Conservation (phyloP, 2,329 filamentous ascomycete species). For the Fusarium tanahbumbuense region DNA sequence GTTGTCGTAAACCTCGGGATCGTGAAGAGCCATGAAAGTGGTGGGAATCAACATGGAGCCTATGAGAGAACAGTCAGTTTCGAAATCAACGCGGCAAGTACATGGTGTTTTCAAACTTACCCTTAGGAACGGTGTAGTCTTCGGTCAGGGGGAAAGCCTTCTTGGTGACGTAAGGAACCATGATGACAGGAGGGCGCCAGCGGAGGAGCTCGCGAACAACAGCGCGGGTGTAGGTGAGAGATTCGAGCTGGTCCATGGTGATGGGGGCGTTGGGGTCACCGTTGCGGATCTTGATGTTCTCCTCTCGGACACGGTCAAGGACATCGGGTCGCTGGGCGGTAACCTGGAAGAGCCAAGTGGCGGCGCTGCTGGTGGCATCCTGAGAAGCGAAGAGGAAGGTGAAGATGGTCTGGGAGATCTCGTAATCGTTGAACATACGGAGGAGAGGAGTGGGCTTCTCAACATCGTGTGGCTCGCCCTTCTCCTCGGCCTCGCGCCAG, state of each 20-base stretch:
- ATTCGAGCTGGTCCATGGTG: slow-evolving; percentile 87
- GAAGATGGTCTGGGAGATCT: slow-evolving; percentile 93
- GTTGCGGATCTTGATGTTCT: slow-evolving; percentile 82
- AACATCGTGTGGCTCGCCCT: slow-evolving; percentile 75
- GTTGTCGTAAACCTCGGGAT: slow-evolving; percentile 90
- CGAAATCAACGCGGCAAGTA: background rate
- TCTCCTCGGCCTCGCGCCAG: slow-evolving; percentile 82
- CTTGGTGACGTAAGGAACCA: slow-evolving; percentile 96
- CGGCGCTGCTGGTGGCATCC: slow-evolving; percentile 93
- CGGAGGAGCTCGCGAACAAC: slow-evolving; percentile 92
- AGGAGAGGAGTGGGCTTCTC: slow-evolving; percentile 87
- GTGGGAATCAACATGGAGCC: slow-evolving; percentile 95
- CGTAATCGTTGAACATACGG: slow-evolving; percentile 87
- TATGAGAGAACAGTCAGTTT: slow-evolving; percentile 45
- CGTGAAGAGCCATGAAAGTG: slow-evolving; percentile 89
- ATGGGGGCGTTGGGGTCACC: slow-evolving; percentile 78
- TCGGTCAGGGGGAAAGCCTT: slow-evolving; percentile 92
- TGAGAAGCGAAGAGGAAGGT: slow-evolving; percentile 98
- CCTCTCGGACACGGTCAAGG: slow-evolving; percentile 88
- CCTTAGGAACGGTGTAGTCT: slow-evolving; percentile 92
- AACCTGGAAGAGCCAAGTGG: slow-evolving; percentile 95
- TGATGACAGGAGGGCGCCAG: slow-evolving; percentile 94
- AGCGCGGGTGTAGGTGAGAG: slow-evolving; percentile 88
- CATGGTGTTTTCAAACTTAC: slow-evolving; percentile 52
- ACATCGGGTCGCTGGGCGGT: slow-evolving; percentile 94